Evolutionary conservation across 768 basidiomycete species (phyloP).

Genomic region (Goffeauzyma gilvescens): DNA sequence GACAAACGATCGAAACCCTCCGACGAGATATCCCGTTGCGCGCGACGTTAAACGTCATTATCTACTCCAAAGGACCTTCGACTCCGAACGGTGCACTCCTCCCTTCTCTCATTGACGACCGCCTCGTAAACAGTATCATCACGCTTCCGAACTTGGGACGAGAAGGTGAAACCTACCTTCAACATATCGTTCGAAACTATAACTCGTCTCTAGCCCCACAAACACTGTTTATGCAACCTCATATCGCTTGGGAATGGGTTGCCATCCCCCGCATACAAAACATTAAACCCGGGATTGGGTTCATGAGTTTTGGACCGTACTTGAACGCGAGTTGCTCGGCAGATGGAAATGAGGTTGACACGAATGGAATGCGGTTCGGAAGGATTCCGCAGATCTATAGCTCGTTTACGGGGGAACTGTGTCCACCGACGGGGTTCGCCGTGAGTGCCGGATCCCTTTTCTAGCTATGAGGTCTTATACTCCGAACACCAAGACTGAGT

Average conservation of each 20-base stretch:
- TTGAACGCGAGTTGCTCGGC: conserved; percentile 13
- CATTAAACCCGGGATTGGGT: conserved; percentile 15
- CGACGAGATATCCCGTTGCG: conserved; percentile 2
- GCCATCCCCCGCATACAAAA: conserved; percentile 18
- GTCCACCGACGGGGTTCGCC: conserved; percentile 15
- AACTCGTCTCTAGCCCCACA: conserved; percentile 20
- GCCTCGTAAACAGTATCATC: too few species aligned
- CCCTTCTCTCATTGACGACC: neutral
- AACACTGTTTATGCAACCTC: conserved; percentile 30
- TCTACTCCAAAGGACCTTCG: conserved; percentile 22
- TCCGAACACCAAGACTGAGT: too few species aligned
- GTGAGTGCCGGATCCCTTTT: conserved; percentile 7
- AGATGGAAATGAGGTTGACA: conserved; percentile 19
- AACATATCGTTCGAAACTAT: conserved; percentile 27
- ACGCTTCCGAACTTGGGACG: conserved; percentile 27
- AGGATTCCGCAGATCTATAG: conserved; percentile 27
- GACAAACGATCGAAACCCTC: conserved; percentile 13
- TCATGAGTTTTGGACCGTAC: conserved; percentile 28
- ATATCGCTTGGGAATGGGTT: conserved; percentile 28
- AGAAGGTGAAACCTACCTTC: conserved; percentile 31
- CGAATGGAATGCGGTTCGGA: conserved; percentile 17
- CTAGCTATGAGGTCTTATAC: too few species aligned
- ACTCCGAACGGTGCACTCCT: neutral
- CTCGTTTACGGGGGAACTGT: conserved; percentile 22
- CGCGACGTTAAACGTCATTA: conserved; percentile 13